phyloP scores from a whole-genome alignment of 345 rosid species.

The Eucalyptus marginata region DNA sequence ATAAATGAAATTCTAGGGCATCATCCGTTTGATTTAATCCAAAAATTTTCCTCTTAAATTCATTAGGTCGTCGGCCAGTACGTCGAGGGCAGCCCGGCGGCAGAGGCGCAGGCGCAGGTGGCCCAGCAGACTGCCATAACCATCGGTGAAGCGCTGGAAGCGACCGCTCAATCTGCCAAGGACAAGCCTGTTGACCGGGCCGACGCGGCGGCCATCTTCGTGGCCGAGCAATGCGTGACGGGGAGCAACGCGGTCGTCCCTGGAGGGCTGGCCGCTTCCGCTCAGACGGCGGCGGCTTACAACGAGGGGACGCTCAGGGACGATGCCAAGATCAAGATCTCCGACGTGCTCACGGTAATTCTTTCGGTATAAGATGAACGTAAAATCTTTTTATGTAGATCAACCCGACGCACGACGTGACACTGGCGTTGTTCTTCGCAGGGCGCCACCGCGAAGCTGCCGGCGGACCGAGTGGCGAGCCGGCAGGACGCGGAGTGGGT shows the following conservation, averaged over 20 bases:
- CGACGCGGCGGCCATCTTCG: slow-evolving; percentile 8
- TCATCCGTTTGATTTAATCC: not conserved
- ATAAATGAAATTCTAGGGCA: not conserved
- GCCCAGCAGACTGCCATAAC: not conserved
- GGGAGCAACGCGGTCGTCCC: not conserved
- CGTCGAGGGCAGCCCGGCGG: not conserved
- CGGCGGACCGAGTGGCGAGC: slow-evolving; percentile 3
- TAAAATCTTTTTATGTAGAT: not conserved
- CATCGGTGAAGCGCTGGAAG: slow-evolving; percentile 12
- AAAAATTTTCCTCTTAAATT: not conserved
- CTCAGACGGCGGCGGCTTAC: slow-evolving; percentile 10
- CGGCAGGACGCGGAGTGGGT: slow-evolving; percentile 13
- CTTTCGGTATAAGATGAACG: not conserved
- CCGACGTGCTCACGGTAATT: not conserved
- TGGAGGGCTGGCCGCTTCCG: slow-evolving; percentile 6
- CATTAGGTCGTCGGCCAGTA: slow-evolving; percentile 8
- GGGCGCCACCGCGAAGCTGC: slow-evolving; percentile 14
- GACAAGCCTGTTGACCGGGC: slow-evolving; percentile 3
- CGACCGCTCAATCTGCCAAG: not conserved
- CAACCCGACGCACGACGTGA: not conserved
- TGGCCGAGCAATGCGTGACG: slow-evolving; percentile 2
- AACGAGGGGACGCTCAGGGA: not conserved
- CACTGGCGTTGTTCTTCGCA: not conserved
- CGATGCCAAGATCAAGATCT: not conserved
- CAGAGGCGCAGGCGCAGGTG: not conserved